Base-by-base conservation (phyloP, 306 rosid genomes). In the Pyrus bretschneideri region DNA sequence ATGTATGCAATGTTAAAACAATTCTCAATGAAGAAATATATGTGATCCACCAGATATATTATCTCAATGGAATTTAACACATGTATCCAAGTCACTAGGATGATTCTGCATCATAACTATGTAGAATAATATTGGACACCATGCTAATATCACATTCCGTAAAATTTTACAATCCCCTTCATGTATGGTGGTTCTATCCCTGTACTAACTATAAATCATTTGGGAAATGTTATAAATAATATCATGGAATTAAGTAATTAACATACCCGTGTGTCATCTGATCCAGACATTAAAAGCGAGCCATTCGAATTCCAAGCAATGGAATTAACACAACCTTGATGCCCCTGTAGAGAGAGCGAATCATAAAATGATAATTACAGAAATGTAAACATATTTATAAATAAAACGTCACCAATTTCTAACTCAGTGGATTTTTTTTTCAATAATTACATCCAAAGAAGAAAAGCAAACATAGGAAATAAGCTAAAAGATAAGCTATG, bases 261-360 rank as follows among this genome's bases (percentile, higher is more conserved):
- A 17, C 88, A 77, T 88, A 95, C 99, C 89, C 90, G 81, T 9
- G 96, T 88, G 81, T 95, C 99, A 69, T 95, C 99, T 78, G 99
- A 95, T 85, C 99, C 99, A 4, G 99, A 95, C 87, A 95, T 83
- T 87, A 95, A 79, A 65, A 90, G 87, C 11, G 97, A 89, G 76
- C 99, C 99, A 1, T 27, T 82, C 30, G 97, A 87, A 86, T 92
- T 95, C 99, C 99, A 95, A 73, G 97, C 93, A 83, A 95, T 89
- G 1, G 93, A 83, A 82, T 95, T 95, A 69, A 95, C 99, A 82
- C 99, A 95, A 63, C 99, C 97, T 75, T 81, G 82, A 82, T 95
- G 99, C 13, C 97, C 97, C 97, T 95, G 82, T 58, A 73, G 11
- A 52, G 58, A 21, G n/a, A 33, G 58, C 38, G 61, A 70, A 38